These are phyloP conservation scores for Penicillium tannophilum DNA, from an alignment of 495 filamentous ascomycete genomes.

Conservation along the genomic window DNA sequence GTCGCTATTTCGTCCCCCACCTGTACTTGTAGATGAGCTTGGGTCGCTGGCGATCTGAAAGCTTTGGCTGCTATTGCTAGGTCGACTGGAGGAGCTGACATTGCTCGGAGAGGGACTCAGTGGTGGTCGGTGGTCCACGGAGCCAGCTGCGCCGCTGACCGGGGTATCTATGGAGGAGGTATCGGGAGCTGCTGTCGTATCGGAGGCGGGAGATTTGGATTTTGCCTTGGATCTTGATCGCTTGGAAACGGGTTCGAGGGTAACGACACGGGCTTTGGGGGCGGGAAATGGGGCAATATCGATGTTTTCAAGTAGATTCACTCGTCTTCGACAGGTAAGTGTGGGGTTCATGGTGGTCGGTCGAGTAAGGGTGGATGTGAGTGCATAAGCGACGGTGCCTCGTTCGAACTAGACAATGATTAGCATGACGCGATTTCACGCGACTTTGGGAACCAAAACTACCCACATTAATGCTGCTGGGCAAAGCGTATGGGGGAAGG, in stretches of 20 bases:
- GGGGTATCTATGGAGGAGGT: slow-evolving; percentile 38
- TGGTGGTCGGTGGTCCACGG: slow-evolving; percentile 40
- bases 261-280: slow-evolving; percentile 72
- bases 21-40: slow-evolving; percentile 39
- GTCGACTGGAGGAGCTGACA: slow-evolving; percentile 61
- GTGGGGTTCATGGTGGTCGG: slow-evolving; percentile 85
- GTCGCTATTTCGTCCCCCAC: slow-evolving; percentile 45
- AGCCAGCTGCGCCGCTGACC: slow-evolving; percentile 27
- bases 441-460: not conserved
- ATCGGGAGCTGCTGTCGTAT: slow-evolving; percentile 36
- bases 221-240: slow-evolving; percentile 53
- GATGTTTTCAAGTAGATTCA: slow-evolving; percentile 74
- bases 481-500: slow-evolving; percentile 75
- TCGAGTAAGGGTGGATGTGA: slow-evolving; percentile 85
- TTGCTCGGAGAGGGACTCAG: slow-evolving; percentile 64
- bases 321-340: slow-evolving; percentile 73
- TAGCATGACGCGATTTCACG: slow-evolving; percentile 10
- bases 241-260: slow-evolving; percentile 71
- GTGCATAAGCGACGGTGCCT: slow-evolving; percentile 86
- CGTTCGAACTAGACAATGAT: slow-evolving; percentile 79
- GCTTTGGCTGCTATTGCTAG: slow-evolving; percentile 61
- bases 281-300: slow-evolving; percentile 59
- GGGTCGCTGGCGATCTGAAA: slow-evolving; percentile 46
- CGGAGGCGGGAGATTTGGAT: slow-evolving; percentile 36
- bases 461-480: slow-evolving; percentile 92